Evolutionary conservation across 768 basidiomycete species (phyloP), one percentile per base, ranked within the genome.

Genomic region (Gelatoporia subvermispora): DNA sequence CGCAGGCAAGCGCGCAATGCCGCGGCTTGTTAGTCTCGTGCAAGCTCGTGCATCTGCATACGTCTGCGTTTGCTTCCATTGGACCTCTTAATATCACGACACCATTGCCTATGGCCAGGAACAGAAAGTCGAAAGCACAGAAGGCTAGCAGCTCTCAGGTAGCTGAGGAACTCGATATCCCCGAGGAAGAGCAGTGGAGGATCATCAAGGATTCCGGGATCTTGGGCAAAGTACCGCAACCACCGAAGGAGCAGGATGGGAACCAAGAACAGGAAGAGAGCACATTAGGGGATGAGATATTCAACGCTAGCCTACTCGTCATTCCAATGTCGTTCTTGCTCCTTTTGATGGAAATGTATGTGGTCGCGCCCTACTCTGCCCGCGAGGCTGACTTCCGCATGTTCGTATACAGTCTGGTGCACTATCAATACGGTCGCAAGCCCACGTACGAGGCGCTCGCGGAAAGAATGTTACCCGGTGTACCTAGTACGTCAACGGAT

Each of bases 311-410:
- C 16, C 64, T 85, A 17, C 67, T 85, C 45, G 77, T 90, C 47
- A 82, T 86, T 28, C 90, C 90, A 0, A 79, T 86, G 57, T 79
- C 79, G 2, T 91, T 83, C 60, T 68, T 91, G 43, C 71, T 91
- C 35, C 59, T 91, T 15, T 68, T 90, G 71, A 89, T 93, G 87
- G 84, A 90, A 60, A 86, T 92, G 90, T 93, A 61, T 58, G 87
- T 69, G 1, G n/a, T 15, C n/a, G 18, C 18, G 24, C 7, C 16
- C 24, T 17, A 17, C 5, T n/a, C n/a, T 31, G 28, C 28, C 5
- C 28, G 28, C 28, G n/a, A 18, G 15, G 13, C 11, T 22, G 16
- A 28, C 15, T 17, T 47, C 28, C 22, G 28, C 13, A 16, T 48
- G 8, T 40, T 52, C 20, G 47, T 35, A 15, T 41, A 35, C 56